Conservation (phyloP, 495 filamentous ascomycete species). For the Neurospora sp. region DNA sequence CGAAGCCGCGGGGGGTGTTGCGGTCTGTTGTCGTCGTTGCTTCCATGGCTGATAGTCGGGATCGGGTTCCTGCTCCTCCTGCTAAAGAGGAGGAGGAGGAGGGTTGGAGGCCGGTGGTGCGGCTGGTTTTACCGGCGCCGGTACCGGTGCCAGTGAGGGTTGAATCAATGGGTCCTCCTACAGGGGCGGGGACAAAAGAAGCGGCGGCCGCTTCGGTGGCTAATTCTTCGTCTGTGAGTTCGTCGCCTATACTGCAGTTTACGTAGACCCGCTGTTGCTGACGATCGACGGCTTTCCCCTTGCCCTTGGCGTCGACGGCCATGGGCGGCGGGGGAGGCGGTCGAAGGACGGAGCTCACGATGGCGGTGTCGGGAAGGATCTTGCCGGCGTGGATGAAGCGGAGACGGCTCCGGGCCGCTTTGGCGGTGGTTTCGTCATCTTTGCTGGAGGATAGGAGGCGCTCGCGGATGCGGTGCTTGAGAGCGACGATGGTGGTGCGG, state of each 20-base stretch:
- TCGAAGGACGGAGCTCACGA: constrained; percentile 54
- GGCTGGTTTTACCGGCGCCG: not conserved
- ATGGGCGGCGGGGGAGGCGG: constrained; percentile 44
- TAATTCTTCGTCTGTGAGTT: constrained; percentile 58
- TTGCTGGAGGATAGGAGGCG: constrained; percentile 38
- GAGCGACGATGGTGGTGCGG: constrained; percentile 57
- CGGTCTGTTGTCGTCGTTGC: constrained; percentile 26
- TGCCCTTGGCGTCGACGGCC: constrained; percentile 25
- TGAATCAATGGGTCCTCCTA: not conserved
- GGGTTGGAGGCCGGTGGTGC: constrained; percentile 5
- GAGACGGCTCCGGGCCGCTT: constrained; percentile 46
- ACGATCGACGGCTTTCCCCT: constrained; percentile 14
- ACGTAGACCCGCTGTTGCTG: constrained; percentile 51
- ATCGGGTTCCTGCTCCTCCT: not conserved
- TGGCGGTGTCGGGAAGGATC: constrained; percentile 61
- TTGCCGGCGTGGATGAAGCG: constrained; percentile 84
- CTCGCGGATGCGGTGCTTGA: constrained; percentile 73
- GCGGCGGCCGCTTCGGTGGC: constrained; percentile 51
- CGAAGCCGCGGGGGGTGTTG: constrained; percentile 70
- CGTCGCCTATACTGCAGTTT: constrained; percentile 79
- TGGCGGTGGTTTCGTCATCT: constrained; percentile 29
- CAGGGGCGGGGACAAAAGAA: constrained; percentile 21
- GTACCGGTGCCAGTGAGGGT: not conserved
- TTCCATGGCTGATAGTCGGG: too few species aligned
- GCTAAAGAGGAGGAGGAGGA: not conserved